Evolutionary conservation across 345 rosid species (phyloP).

Genomic region (Nasturtium officinale): DNA sequence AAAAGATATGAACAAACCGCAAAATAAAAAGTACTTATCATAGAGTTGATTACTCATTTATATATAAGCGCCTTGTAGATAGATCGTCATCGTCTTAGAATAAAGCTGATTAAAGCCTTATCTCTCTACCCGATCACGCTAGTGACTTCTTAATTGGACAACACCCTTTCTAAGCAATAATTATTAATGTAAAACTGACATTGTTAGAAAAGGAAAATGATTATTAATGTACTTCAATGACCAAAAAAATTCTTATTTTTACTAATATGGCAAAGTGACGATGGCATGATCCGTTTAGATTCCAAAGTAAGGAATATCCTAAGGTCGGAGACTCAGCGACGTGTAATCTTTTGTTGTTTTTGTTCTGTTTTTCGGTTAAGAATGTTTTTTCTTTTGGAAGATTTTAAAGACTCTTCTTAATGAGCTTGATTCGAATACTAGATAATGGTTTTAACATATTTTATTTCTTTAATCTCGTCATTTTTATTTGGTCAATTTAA

Average conservation of each 20-base stretch:
- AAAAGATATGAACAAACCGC: background rate
- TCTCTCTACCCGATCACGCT: constrained; percentile 32
- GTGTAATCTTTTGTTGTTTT: background rate
- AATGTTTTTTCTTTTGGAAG: background rate
- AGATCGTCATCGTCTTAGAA: constrained; percentile 16
- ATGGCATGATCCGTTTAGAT: constrained; percentile 28
- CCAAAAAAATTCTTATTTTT: background rate
- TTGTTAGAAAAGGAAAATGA: background rate
- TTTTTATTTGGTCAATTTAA: too few relatives aligned
- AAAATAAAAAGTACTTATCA: background rate
- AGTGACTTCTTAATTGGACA: constrained; percentile 36
- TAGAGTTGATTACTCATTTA: constrained; percentile 3
- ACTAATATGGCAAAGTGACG: constrained; percentile 32
- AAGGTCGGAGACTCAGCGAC: constrained; percentile 4
- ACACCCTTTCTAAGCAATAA: constrained; percentile 1
- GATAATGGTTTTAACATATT: too few relatives aligned
- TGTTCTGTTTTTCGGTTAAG: background rate
- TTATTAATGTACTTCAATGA: constrained; percentile 2
- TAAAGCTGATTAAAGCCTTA: constrained; percentile 36
- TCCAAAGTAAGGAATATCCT: constrained; percentile 12
- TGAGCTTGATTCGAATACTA: too few relatives aligned
- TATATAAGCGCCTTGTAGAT: background rate
- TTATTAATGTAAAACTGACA: background rate
- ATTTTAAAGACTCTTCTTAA: background rate
- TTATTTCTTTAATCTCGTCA: background rate